Evolutionary conservation across 306 rosid species (phyloP).

Genomic region (Dalbergia cultrata): DNA sequence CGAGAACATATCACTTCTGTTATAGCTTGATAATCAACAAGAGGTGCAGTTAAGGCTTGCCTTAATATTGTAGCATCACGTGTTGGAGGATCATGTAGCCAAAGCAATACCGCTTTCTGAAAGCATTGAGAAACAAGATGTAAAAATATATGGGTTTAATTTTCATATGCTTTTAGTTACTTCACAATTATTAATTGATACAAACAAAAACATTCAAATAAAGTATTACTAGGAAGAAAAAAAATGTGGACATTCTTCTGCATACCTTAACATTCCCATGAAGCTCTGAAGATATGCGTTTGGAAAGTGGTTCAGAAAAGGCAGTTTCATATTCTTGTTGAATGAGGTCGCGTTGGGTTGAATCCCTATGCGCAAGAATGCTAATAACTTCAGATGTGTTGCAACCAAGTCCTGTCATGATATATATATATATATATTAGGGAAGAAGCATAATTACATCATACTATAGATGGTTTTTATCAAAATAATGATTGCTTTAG

Average conservation of each 20-base stretch:
- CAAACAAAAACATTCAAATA: neutral
- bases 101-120: slow-evolving; percentile 74
- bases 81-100: slow-evolving; percentile 76
- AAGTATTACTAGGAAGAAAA: neutral
- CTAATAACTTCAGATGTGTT: slow-evolving; percentile 64
- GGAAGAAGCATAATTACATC: neutral
- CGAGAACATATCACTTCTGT: slow-evolving; percentile 83
- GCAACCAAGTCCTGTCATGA: slow-evolving; percentile 67
- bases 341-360: slow-evolving; percentile 67
- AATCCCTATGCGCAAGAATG: slow-evolving; percentile 74
- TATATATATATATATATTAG: neutral
- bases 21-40: slow-evolving; percentile 60
- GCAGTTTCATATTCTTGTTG: slow-evolving; percentile 72
- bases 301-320: slow-evolving; percentile 60
- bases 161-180: neutral
- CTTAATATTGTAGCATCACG: slow-evolving; percentile 63
- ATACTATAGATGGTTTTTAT: too few species aligned
- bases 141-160: too few species aligned
- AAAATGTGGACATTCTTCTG: neutral
- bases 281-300: slow-evolving; percentile 70
- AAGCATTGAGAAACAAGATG: slow-evolving; percentile 6
- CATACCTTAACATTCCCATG: slow-evolving; percentile 67
- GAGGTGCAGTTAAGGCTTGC: slow-evolving; percentile 48
- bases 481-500: too few species aligned
- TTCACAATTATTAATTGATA: neutral